Evolutionary conservation across 495 filamentous ascomycete species (phyloP).

Genomic region (Chaetomium fimeti): DNA sequence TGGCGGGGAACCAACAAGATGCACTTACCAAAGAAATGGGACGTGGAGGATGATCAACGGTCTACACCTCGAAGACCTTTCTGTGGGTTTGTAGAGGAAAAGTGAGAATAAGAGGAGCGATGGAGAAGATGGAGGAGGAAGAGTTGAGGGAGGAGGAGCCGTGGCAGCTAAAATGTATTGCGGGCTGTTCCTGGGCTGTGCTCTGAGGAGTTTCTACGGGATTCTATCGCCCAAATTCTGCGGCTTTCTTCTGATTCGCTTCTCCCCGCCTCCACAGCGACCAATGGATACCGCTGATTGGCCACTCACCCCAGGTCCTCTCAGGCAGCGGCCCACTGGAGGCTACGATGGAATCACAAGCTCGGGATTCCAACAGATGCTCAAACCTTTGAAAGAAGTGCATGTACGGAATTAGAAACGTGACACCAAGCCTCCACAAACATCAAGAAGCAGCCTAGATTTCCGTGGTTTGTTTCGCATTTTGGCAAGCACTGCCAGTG

Average conservation of each 20-base stretch:
- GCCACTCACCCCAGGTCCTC: constrained; percentile 21
- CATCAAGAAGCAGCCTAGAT: background rate
- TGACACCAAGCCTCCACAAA: background rate
- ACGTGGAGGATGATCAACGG: constrained; percentile 10
- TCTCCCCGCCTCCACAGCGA: constrained; percentile 36
- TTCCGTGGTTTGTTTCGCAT: background rate
- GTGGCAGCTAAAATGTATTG: constrained; percentile 40
- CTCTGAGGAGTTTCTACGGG: constrained; percentile 38
- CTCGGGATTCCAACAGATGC: background rate
- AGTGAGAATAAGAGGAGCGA: constrained; percentile 22
- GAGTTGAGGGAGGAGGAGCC: constrained; percentile 22
- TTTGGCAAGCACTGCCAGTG: background rate
- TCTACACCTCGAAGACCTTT: constrained; percentile 26
- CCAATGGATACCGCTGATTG: constrained; percentile 28
- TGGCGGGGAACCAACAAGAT: background rate
- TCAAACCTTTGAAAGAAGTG: background rate
- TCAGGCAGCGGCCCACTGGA: constrained; percentile 30
- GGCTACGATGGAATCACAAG: constrained; percentile 24
- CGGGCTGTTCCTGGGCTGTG: constrained; percentile 30
- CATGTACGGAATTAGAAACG: background rate
- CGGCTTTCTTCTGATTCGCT: constrained; percentile 37
- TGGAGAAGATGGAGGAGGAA: constrained; percentile 28
- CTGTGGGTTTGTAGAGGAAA: background rate
- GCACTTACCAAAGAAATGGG: constrained; percentile 29
- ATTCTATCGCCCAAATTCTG: constrained; percentile 41